These are phyloP conservation scores for Phytophthora podocarpi DNA, from an alignment of 352 stramenopile species.

Conservation along the genomic window DNA sequence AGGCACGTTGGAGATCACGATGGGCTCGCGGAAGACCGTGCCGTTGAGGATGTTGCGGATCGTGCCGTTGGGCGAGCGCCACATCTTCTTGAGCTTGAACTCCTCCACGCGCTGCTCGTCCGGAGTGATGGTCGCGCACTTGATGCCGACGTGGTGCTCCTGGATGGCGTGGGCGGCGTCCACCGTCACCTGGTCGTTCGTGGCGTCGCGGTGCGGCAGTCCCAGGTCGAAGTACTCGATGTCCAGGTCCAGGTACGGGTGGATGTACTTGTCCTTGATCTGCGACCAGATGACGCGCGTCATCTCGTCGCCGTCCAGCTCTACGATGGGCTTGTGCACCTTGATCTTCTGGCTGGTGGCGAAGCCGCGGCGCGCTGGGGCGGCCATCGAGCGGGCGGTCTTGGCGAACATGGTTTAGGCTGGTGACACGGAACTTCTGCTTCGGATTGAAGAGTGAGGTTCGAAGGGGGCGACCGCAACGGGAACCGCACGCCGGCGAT, in stretches of 20 bases:
- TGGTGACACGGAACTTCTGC: conserved; percentile 23
- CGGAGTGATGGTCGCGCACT: conserved; percentile 86
- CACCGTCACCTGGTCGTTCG: conserved; percentile 80
- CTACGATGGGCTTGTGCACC: conserved; percentile 76
- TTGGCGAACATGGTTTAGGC: conserved; percentile 67
- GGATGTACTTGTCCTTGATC: conserved; percentile 78
- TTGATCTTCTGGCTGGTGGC: conserved; percentile 67
- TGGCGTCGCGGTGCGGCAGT: conserved; percentile 73
- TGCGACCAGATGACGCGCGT: conserved; percentile 71
- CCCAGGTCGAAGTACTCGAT: conserved; percentile 86
- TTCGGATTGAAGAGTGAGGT: conserved; percentile 46
- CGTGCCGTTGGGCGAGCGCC: conserved; percentile 73
- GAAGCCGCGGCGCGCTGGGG: conserved; percentile 41
- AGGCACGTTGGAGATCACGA: conserved; percentile 82
- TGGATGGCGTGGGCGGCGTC: conserved; percentile 79
- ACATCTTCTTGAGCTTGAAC: conserved; percentile 80
- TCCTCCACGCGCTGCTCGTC: conserved; percentile 82
- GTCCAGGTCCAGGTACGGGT: conserved; percentile 77
- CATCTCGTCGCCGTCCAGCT: conserved; percentile 86
- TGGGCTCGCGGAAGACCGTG: conserved; percentile 85
- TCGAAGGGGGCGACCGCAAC: no score
- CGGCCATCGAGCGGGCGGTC: conserved; percentile 46
- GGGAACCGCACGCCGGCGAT: conserved; percentile 20
- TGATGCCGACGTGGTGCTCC: conserved; percentile 75
- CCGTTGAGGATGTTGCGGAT: conserved; percentile 86